Base-by-base conservation (phyloP, 768 basidiomycete genomes). In the Hypsizygus marmoreus region DNA sequence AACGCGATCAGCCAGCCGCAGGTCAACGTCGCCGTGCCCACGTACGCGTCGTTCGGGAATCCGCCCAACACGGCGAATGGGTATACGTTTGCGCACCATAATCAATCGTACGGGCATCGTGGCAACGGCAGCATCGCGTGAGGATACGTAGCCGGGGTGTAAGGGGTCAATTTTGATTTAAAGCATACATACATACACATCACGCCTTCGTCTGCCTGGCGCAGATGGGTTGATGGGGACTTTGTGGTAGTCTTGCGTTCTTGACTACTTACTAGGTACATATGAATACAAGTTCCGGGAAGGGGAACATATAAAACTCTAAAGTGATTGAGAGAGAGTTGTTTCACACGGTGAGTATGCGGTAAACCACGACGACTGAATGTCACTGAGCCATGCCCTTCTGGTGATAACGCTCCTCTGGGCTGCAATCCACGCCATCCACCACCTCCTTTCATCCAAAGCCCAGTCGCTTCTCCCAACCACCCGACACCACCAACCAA, bases 381-480 rank as follows among this genome's bases (percentile, higher is more conserved):
- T 67, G 64, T 53, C 61, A 22, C 24, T 61, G 24, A 53, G 47
- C 43, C 43, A 44, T 39, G 39, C 54, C 23, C 30, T 59, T 19
- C 43, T 67, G 14, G 36, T 51, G 36, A 40, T 67, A 28, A 34
- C 55, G 37, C 49, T 54, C 20, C 43, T 59, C 30, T 68, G 66
- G 66, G 54, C 42, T 19, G 40, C 40, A 14, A 61, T 68, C 14
- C 50, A 68, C 43, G 38, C 45, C 5, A 17, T 62, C 6, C 39
- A 55, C 52, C 43, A 61, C 46, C n/a, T 52, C 29, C 45, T 42
- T 11, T 37, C 48, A 1, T 40, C 50, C 16, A 48, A 19, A 41
- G 28, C 36, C 2, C 31, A 34, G 8, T 45, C 53, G 22, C 37
- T 54, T 34, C 40, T 54, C 17, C 56, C 58, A 11, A 14, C 35